Base-by-base conservation (phyloP, 148 eudicot genomes). In the Tetragonia tetragonoides region DNA sequence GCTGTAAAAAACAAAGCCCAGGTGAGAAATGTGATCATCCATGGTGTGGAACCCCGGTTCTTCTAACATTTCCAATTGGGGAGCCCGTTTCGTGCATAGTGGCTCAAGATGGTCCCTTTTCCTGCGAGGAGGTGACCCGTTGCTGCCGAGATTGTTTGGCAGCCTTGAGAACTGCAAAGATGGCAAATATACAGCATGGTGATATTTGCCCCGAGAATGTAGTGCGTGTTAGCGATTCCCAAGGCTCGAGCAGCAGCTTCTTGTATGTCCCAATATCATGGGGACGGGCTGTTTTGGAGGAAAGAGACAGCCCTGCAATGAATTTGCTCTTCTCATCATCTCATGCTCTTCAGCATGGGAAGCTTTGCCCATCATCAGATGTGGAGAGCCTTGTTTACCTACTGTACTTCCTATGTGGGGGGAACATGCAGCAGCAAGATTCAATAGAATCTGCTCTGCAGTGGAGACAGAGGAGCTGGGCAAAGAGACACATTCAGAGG, bases 281-380 rank as follows among this genome's bases (percentile, higher is more conserved):
- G 97, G 97, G 97, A 3, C 85, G 89, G 61, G 97, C 97, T 3
- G 90, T 90, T 49, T 81, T 92, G 72, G 97, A 92, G 77, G 97
- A 92, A 15, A 85, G 92, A 70, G 97, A 92, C 54, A 82, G 97
- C 74, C 92, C 97, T 0, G 87, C 91, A 10, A 82, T 92, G 51
- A 92, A 92, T 62, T 47, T 92, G 68, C 83, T 84, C 53, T 92
- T 92, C 81, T 92, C 97, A 6, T 90, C 97, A 5, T 80, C 92
- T 24, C 86, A 90, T 46, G 89, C 94, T 2, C 90, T 92, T 77
- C 94, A 92, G 70, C 87, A 92, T 14, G 97, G 97, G 72, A 92
- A 92, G 61, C 88, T 92, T 6, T 92, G 92, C 82, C 90, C 92
- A 1, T 89, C 97, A 9, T 92, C 97, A 14, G 97, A 92, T 70